These are phyloP conservation scores for Singerocomus rubriflavus DNA, from an alignment of 1,284 basidiomycete species.

Conservation along the genomic window DNA sequence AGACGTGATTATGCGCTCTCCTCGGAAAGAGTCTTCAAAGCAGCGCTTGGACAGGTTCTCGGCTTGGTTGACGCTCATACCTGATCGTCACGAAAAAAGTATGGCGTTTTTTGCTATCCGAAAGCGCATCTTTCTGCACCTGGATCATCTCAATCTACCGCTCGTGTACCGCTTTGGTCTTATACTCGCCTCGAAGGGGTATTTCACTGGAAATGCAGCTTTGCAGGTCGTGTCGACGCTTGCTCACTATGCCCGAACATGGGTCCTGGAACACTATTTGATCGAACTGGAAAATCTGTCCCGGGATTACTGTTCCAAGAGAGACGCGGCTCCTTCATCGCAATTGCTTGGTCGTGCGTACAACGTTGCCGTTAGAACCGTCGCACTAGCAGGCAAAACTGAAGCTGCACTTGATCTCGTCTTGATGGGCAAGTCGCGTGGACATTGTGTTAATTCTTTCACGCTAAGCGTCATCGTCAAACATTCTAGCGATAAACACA, in stretches of 20 bases:
- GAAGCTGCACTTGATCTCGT: conserved; percentile 21
- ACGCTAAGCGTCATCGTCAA: conserved; percentile 25
- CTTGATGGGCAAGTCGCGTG: conserved; percentile 17
- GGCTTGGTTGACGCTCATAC: conserved; percentile 29
- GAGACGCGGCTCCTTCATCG: not conserved
- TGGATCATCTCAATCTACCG: conserved; percentile 29
- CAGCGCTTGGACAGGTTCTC: conserved; percentile 20
- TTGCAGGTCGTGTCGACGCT: conserved; percentile 25
- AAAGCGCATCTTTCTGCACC: conserved; percentile 22
- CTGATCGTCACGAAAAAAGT: conserved; percentile 19
- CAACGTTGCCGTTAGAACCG: conserved; percentile 23
- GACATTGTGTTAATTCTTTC: conserved; percentile 20
- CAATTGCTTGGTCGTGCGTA: conserved; percentile 17
- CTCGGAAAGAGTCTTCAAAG: conserved; percentile 1
- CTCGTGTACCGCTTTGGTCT: conserved; percentile 29
- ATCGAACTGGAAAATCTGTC: conserved; percentile 16
- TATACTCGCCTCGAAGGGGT: conserved; percentile 29
- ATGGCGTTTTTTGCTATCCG: conserved; percentile 25
- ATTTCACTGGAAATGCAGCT: conserved; percentile 13
- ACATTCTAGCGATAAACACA: conserved; percentile 15
- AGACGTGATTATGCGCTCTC: conserved; percentile 17
- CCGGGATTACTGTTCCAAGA: conserved; percentile 9
- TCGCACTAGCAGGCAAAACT: conserved; percentile 19
- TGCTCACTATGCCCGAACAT: conserved; percentile 23
- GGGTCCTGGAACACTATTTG: conserved; percentile 24